Evolutionary conservation across 805 yeast species (phyloP).

Genomic region (Lachancea fermentati): DNA sequence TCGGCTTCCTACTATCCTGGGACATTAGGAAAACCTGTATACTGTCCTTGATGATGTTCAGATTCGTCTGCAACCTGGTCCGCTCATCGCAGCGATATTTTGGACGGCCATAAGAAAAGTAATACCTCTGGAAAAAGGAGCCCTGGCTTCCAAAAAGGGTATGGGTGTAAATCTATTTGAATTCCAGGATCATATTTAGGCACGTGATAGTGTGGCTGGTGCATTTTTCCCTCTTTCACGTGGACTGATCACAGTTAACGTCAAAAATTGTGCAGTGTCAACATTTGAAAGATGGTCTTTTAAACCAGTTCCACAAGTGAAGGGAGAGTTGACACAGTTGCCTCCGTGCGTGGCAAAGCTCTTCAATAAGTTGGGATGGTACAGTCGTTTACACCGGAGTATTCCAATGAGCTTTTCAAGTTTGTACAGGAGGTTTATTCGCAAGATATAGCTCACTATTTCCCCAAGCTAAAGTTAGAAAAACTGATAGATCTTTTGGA

Average conservation of each 20-base stretch:
- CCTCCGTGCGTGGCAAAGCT: background rate
- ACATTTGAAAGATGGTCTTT: too few relatives aligned
- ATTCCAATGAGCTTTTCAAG: conserved; percentile 34
- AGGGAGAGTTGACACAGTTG: too few relatives aligned
- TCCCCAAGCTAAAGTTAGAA: conserved; percentile 30
- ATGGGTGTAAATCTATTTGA: background rate
- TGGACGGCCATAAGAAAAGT: background rate
- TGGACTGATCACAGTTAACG: too few relatives aligned
- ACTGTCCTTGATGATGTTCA: background rate
- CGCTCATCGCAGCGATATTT: background rate
- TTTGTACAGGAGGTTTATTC: conserved; percentile 29
- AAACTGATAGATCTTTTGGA: conserved; percentile 36
- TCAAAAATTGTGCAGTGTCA: too few relatives aligned
- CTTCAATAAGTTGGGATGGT: background rate
- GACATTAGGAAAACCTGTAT: background rate
- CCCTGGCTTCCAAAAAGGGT: background rate
- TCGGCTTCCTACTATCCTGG: background rate
- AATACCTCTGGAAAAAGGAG: background rate
- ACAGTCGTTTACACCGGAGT: conserved; percentile 34
- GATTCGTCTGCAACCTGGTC: background rate
- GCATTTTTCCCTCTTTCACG: too few relatives aligned
- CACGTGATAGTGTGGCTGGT: too few relatives aligned
- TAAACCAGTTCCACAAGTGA: too few relatives aligned
- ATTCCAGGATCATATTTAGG: too few relatives aligned
- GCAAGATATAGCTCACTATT: conserved; percentile 30